Base-by-base conservation (phyloP, 495 filamentous ascomycete genomes). In the Umbilicaria muhlenbergii region DNA sequence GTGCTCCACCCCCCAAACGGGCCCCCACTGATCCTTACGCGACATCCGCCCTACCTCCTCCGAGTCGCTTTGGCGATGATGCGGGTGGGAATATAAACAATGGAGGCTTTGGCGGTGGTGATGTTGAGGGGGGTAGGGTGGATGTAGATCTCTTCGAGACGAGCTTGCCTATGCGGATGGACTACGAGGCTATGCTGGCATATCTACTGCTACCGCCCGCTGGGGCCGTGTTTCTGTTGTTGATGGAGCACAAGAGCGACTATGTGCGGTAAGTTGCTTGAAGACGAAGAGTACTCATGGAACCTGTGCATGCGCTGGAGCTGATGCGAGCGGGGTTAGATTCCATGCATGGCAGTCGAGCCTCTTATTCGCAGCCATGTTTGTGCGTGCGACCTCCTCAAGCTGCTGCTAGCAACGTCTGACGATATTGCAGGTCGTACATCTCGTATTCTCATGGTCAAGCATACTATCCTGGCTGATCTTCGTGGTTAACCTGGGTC, bases 311-410 rank as follows among this genome's bases (percentile, higher is more conserved):
- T 28, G 24, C 24, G 24, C 24, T 28, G 8, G 24, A 28, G 24
- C 36, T 35, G 38, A 5, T 17, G 11, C 14, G 28, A 17, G 44
- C 28, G 28, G 14, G 14, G 3, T 14, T 40, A 92, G 86, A 51
- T 94, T 94, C 49, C 91, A 98, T 60, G 91, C 88, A 7, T 95
- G 91, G 89, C 89, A 96, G 63, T 83, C 79, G 3, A 81, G 80
- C 47, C 71, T 96, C 60, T 61, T 95, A 13, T 98, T 95, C 59
- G 78, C 83, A 15, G 74, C 72, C 44, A 58, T 98, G 38, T 92
- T 94, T 58, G 77, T 89, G 59, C 52, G 71, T 66, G 19, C 40
- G 6, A 31, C 36, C 34, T 39, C 13, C 32, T 24, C 11, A 3
- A 13, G 6, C 4, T 34, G 3, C 32, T 34, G 19, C 36, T 24